Evolutionary conservation across 2,329 filamentous ascomycete species (phyloP).

Genomic region (Diaporthe batatas): DNA sequence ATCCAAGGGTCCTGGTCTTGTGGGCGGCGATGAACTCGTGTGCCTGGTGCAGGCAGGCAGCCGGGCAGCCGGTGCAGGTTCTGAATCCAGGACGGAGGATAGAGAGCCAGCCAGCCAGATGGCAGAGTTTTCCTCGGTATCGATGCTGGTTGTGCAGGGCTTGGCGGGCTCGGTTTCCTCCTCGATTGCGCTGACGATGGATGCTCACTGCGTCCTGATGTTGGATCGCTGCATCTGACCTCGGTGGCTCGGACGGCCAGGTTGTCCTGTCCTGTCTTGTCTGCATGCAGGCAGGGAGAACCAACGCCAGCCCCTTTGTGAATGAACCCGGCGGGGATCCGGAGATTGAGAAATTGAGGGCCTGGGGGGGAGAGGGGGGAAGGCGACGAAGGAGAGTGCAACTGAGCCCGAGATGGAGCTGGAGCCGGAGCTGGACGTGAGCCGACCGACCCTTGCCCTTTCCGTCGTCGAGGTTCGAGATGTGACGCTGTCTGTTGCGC

Average conservation of each 20-base stretch:
- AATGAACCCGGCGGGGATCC: constrained; percentile 33
- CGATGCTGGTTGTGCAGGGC: not conserved
- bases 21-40: constrained; percentile 21
- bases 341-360: constrained; percentile 35
- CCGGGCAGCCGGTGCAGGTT: not conserved
- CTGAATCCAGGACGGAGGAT: not conserved
- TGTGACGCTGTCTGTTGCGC: not conserved
- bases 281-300: constrained; percentile 57
- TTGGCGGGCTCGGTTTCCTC: not conserved
- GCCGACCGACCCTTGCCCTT: constrained; percentile 20
- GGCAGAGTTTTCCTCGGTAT: not conserved
- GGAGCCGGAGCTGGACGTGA: constrained; percentile 23
- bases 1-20: constrained; percentile 4
- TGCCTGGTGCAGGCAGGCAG: constrained; percentile 5
- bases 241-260: not conserved
- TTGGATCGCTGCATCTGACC: constrained; percentile 3
- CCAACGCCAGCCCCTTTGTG: constrained; percentile 56
- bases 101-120: not conserved
- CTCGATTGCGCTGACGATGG: constrained; percentile 15
- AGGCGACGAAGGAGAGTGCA: constrained; percentile 14
- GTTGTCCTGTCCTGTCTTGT: constrained; percentile 24
- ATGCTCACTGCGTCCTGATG: constrained; percentile 26
- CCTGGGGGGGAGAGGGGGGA: not conserved
- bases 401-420: not conserved
- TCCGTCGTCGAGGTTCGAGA: constrained; percentile 34